Evolutionary conservation across 257 asterid species (phyloP).

Genomic region (Ophiorrhiza pumila): DNA sequence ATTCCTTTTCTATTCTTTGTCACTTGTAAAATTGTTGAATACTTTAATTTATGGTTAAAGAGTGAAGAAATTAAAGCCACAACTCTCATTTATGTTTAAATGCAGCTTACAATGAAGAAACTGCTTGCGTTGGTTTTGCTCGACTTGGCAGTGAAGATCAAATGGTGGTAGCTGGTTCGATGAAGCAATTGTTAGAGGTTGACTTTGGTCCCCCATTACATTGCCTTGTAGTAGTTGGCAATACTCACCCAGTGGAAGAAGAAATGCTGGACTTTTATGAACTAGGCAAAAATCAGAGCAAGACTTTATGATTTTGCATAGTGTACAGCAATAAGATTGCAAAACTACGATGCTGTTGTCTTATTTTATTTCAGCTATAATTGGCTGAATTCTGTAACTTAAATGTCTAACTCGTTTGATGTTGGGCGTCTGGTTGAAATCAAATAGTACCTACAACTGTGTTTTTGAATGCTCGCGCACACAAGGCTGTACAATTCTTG

Average conservation of each 20-base stretch:
- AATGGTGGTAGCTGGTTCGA: slow-evolving; percentile 60
- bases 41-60: background rate
- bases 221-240: slow-evolving; percentile 82
- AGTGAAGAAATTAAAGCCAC: background rate
- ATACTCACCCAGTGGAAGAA: slow-evolving; percentile 84
- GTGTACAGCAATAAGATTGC: background rate
- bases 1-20: background rate
- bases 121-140: slow-evolving; percentile 81
- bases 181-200: slow-evolving; percentile 59
- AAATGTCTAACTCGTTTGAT: background rate
- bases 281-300: slow-evolving; percentile 18
- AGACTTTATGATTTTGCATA: slow-evolving; percentile 6
- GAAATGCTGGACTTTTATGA: slow-evolving; percentile 75
- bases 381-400: background rate
- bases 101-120: slow-evolving; percentile 68
- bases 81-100: background rate
- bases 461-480: background rate
- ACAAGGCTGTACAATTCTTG: too few species aligned
- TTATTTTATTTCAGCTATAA: background rate
- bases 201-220: slow-evolving; percentile 84
- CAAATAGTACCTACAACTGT: background rate
- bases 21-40: background rate
- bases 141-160: slow-evolving; percentile 92
- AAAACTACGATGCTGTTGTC: background rate
- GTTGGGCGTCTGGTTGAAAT: background rate